Evolutionary conservation across 1,284 basidiomycete species (phyloP), one percentile per base, ranked within the genome.

Genomic region (Thecaphora frezii): DNA sequence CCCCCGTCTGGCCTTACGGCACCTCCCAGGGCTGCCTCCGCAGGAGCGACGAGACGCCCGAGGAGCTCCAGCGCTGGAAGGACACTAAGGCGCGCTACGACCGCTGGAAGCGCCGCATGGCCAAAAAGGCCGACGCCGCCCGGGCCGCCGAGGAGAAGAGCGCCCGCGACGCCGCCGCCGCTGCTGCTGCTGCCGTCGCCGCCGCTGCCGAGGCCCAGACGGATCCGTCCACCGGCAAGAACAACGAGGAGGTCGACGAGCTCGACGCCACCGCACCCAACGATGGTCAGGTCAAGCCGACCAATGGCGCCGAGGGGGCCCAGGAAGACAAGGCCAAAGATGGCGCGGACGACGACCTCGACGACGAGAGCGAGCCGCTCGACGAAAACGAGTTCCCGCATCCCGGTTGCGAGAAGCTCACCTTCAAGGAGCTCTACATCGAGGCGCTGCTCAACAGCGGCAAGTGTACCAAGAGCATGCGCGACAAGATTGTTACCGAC

Each of bases 381-480:
- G 44, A 69, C 28, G 55, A 64, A n/a, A 25, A 69, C 36, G 59
- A 66, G 26, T 73, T 64, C 44, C 61, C 68, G 14, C 48, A 67
- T 19, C 58, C 71, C 4, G 76, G 76, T 19, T 58, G 61, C 12
- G 54, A 69, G 19, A 65, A 67, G 48, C 68, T 77, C 38, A 86
- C 86, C 48, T 93, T 94, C 77, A 85, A 86, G 64, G 89, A 92
- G 77, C 84, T 93, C 62, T 94, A 93, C 79, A 84, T 91, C 59
- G 87, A 88, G 73, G 85, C 89, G 14, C 78, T 93, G 56, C 85
- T 88, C 77, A 86, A 87, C 77, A 90, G 89, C 25, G 84, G 83
- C 65, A 89, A 88, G 81, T 91, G 89, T 79, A 91, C 91, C 52
- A 90, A 90, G 80, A 87, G 88, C 24, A 85, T 91, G 76, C 87